These are phyloP conservation scores for Malassezia arunalokei DNA, from an alignment of 1,284 basidiomycete species.

Conservation along the genomic window DNA sequence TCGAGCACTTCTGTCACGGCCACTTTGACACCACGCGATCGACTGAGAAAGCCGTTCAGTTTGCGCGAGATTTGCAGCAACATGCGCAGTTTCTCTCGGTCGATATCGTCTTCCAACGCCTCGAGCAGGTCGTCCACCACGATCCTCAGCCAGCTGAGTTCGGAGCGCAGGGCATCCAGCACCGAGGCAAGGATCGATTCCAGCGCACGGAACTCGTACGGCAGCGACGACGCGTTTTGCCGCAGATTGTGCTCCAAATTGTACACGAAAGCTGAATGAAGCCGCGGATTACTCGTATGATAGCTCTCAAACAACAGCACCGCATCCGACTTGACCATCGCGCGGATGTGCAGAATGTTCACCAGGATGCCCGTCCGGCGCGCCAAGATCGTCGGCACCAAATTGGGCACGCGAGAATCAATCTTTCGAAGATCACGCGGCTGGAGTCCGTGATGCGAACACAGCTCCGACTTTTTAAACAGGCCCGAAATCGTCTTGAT, in stretches of 20 bases:
- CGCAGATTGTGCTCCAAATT: slow-evolving; percentile 35
- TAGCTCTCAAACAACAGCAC: slow-evolving; percentile 72
- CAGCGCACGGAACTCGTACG: slow-evolving; percentile 39
- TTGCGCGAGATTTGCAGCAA: slow-evolving; percentile 33
- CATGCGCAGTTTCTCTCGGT: slow-evolving; percentile 33
- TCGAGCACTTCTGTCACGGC: slow-evolving; percentile 35
- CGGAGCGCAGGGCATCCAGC: slow-evolving; percentile 32
- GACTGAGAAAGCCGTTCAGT: slow-evolving; percentile 25
- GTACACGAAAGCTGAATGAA: slow-evolving; percentile 38
- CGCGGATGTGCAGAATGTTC: slow-evolving; percentile 85
- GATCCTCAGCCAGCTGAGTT: slow-evolving; percentile 24
- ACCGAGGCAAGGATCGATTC: slow-evolving; percentile 36
- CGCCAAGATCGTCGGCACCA: slow-evolving; percentile 80
- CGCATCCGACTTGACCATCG: slow-evolving; percentile 80
- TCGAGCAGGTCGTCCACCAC: slow-evolving; percentile 27
- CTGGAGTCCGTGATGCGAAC: slow-evolving; percentile 72
- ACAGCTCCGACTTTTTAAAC: slow-evolving; percentile 78
- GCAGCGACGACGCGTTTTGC: slow-evolving; percentile 16
- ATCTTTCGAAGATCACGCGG: slow-evolving; percentile 93
- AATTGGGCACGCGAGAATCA: slow-evolving; percentile 81
- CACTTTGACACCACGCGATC: slow-evolving; percentile 26
- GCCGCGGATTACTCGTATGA: slow-evolving; percentile 22
- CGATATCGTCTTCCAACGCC: slow-evolving; percentile 34
- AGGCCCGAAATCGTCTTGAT: slow-evolving; percentile 80
- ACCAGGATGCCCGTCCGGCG: slow-evolving; percentile 68